Evolutionary conservation across 441 rosid species (phyloP), one percentile per base, ranked within the genome.

Genomic region (Melastoma candidum): DNA sequence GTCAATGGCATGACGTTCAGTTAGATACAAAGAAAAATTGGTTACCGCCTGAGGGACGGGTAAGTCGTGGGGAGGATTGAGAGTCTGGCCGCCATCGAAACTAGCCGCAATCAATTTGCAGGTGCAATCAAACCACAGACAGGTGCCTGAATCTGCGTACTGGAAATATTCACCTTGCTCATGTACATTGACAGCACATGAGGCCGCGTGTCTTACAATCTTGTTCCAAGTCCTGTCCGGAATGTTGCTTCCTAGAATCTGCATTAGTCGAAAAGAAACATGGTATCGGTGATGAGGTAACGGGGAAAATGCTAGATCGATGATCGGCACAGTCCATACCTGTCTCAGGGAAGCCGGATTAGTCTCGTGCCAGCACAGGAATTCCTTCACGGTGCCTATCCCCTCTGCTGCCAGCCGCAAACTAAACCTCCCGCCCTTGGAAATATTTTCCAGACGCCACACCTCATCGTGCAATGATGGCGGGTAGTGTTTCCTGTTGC

Each of bases 371-470:
- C 14, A 13, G 49, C 66, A 82, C 49, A 85, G 66, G 47, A 92
- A 85, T 2, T 79, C 81, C 51, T 70, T 69, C 3, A 88, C 86
- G 0, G 78, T 71, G 2, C 0, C 0, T 56, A 92, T 69, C 4
- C 63, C 48, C 0, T 0, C 0, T 11, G 39, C 3, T 12, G 64
- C 63, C 64, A 92, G 47, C 47, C 80, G 82, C 3, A 0, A 46
- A 7, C 77, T 76, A 2, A 54, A 58, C 54, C 51, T 63, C 0
- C 98, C 94, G 0, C 70, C 84, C 74, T 81, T 88, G 0, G 84
- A 86, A 41, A 92, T 92, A 56, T 53, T 85, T 44, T 78, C 74
- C 46, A 92, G 56, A 44, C 97, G 72, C 98, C 98, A 92, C 10
- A 92, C 70, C 3, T 84, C 87, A 53, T 82, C 90, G 3, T 4